Evolutionary conservation across 495 filamentous ascomycete genomes (phyloP), one percentile per base, ranked within the genome.

Genomic region (Annulohypoxylon bovei): DNA sequence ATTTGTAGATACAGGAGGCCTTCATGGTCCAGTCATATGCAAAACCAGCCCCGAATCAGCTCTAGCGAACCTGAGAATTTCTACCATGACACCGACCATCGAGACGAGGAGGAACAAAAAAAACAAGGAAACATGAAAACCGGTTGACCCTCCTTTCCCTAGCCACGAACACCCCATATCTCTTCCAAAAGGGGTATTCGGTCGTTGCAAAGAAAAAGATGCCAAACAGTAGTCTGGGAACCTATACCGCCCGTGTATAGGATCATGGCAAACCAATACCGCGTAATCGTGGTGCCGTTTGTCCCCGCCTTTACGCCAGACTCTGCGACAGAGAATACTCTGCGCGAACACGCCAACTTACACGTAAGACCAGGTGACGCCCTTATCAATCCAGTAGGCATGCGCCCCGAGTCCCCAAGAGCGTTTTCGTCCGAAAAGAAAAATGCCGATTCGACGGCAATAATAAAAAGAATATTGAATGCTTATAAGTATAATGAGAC

Each of bases 261-360:
- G 63, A 18, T 59, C 47, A 47, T 52, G 16, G 46, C 50, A 59
- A 46, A 16, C 49, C 28, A 63, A 55, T 56, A 40, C 47, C 53
- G 49, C 44, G 40, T 25, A 62, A 52, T 52, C 64, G 42, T 58
- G 63, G 60, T 67, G 59, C 64, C 64, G 69, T 64, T 37, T 64
- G 63, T 65, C 39, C 56, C 68, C 64, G 64, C 39, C 64, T 60
- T 28, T 72, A 68, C 69, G 69, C 69, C 69, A 59, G 54, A 64
- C 33, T 46, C 28, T 56, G 61, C 54, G 20, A 23, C 54, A 50
- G 64, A 60, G 46, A 60, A 33, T 33, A 53, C 58, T 70, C 62
- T 65, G 69, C 50, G 52, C 58, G 16, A 52, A 65, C 70, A 61
- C 61, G 61, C 65, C 65, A 70, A 66, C 70, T 46, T 66, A 73